Evolutionary conservation across 2,329 filamentous ascomycete genomes (phyloP), one percentile per base, ranked within the genome.

Genomic region (Bretziella fagacearum): DNA sequence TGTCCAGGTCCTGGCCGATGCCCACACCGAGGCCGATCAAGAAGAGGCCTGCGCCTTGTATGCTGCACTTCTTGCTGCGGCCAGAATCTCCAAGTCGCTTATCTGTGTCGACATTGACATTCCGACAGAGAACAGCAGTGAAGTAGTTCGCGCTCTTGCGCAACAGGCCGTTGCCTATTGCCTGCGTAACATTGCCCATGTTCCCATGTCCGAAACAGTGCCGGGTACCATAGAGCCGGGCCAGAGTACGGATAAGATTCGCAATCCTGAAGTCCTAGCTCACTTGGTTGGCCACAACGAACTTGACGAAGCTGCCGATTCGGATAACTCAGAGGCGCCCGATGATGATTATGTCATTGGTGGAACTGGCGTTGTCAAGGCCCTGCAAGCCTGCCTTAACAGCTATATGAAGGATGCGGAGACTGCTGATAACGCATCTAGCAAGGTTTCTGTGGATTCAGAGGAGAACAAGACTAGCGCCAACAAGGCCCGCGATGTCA

Each of bases 271-370:
- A 53, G 82, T 93, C 3, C 69, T 96, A 22, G 77, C 84, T 52
- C 85, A 93, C 59, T 74, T 96, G 35, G 83, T 95, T 26, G 87
- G 87, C 3, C 74, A 84, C 54, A 72, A 75, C 48, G 55, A 60
- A 29, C 67, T 58, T 60, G 71, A 57, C 54, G 62, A 55, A 53
- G 70, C 74, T 18, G 69, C 76, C 36, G 76, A 80, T 2, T 32
- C 41, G 6, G 44, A 47, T 27, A 43, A 39, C 44, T 41, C 39
- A 4, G 69, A 78, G 8, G 81, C 85, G 5, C 83, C 86, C 0
- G 85, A 94, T 54, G 82, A 93, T 50, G 85, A 95, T 60, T 96
- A 96, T 61, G 86, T 96, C 37, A 91, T 96, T 56, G 87, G 89
- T 17, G 89, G 89, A 13, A 94, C 86, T 1, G 91, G 89, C 22